Percentiles rank a stretch among this genome's conserved stretches.
Conservation (phyloP, 257 asterid species). For the Forsythia viridissima region DNA sequence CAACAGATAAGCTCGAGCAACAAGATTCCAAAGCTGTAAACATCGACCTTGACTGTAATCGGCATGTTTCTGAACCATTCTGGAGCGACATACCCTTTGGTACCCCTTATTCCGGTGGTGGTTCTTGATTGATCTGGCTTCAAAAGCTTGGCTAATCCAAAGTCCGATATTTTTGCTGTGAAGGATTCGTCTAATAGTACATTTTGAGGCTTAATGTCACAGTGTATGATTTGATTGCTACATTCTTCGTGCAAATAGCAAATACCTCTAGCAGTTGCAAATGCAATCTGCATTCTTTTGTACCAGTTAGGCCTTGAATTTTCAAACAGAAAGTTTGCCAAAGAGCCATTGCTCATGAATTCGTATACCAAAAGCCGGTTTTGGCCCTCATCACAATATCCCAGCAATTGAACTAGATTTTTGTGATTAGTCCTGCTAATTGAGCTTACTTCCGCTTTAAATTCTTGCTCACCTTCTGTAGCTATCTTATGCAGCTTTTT, state of each 20-base stretch:
- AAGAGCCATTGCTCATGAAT: constrained; percentile 21
- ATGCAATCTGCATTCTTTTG: constrained; percentile 26
- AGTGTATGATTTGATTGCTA: constrained; percentile 30
- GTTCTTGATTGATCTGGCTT: constrained; percentile 23
- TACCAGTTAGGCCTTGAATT: constrained; percentile 33
- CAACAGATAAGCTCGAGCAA: constrained; percentile 23
- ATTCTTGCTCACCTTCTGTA: not conserved
- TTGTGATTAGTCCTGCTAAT: not conserved
- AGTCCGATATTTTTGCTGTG: constrained; percentile 27
- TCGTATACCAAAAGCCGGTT: not conserved
- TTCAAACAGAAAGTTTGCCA: constrained; percentile 24
- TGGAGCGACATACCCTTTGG: too few species aligned
- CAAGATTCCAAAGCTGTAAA: too few species aligned
- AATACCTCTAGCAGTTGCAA: constrained; percentile 34
- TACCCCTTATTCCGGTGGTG: not conserved
- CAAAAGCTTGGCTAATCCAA: constrained; percentile 32
- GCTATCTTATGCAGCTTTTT: not conserved
- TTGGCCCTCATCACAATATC: not conserved
- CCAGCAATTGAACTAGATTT: not conserved
- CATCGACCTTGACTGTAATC: too few species aligned
- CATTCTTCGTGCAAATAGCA: constrained; percentile 33
- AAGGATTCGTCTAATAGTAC: constrained; percentile 25
- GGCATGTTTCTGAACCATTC: too few species aligned
- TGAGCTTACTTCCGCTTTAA: not conserved
- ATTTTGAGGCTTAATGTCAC: constrained; percentile 37